A percentile compares a stretch with the other conserved stretches of the same genome.
These are phyloP conservation scores for Acer campestre DNA, from an alignment of 345 rosid genomes.

Conservation along the genomic window DNA sequence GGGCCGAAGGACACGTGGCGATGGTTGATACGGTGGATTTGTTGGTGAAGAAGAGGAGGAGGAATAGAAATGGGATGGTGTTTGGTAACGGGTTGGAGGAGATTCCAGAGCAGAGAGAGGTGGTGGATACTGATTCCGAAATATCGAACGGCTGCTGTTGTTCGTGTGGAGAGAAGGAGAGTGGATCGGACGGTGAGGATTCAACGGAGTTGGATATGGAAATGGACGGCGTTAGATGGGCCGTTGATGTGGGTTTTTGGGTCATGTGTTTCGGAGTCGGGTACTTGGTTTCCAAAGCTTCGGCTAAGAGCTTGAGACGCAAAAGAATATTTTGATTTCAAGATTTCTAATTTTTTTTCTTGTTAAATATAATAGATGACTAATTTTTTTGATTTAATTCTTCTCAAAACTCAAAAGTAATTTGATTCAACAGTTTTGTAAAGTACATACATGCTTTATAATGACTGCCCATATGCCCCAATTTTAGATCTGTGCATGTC, in stretches of 20 bases:
- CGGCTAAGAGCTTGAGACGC: conserved; percentile 52
- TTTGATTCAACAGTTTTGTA: too few species aligned
- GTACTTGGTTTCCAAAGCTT: conserved; percentile 63
- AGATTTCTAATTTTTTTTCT: too few species aligned
- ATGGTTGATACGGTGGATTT: conserved; percentile 47
- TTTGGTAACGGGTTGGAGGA: conserved; percentile 50
- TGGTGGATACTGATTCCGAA: conserved; percentile 23
- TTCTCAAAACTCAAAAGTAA: too few species aligned
- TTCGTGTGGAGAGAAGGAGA: conserved; percentile 28
- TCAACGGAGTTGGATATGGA: conserved; percentile 41
- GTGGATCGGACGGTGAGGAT: conserved; percentile 26
- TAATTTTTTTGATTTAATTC: too few species aligned
- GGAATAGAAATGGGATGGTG: conserved; percentile 21
- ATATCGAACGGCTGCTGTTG: conserved; percentile 40
- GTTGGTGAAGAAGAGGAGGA: conserved; percentile 36
- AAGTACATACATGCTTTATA: too few species aligned
- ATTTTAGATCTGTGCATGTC: neutral
- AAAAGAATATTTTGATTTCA: conserved; percentile 29
- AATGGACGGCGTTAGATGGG: conserved; percentile 66
- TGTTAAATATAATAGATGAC: too few species aligned
- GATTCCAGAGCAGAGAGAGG: conserved; percentile 77
- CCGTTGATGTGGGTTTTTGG: conserved; percentile 85
- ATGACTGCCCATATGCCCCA: too few species aligned
- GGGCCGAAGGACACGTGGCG: conserved; percentile 57
- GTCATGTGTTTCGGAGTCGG: conserved; percentile 82